Evolutionary conservation across 306 rosid species (phyloP), one percentile per base, ranked within the genome.

Genomic region (Sophora flavescens): DNA sequence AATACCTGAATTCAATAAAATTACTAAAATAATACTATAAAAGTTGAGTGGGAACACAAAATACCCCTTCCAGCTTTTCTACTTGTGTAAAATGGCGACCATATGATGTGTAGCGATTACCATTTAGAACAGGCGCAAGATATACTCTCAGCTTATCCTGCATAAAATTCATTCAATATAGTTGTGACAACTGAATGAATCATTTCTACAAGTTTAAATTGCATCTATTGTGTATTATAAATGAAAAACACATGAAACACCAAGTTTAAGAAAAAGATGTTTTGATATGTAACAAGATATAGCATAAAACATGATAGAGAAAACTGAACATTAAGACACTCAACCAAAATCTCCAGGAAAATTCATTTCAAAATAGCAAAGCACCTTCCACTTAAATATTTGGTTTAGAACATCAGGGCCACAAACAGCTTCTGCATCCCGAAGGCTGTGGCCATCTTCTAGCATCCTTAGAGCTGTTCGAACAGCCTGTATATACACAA

Each of bases 71-170:
- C 63, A 95, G 91, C 86, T 90, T 95, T 68, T 92, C 97, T 82
- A 84, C 69, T 78, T 88, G 88, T 2, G 97, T 95, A 74, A 95
- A 95, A 84, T 95, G 98, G 63, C 97, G 97, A 63, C 97, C 99
- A 44, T 77, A 89, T 45, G 99, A 95, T 11, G 99, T 81, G 92
- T 95, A 95, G 70, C 97, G 96, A 84, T 89, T 92, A 63, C 97
- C 99, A 48, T 76, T 9, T 6, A 89, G 76, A 82, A 88, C 87
- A 76, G 99, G 99, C 70, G 97, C 85, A 68, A 95, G 91, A 82
- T 90, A 90, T 13, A 89, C 91, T 78, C 33, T 88, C 69, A 90
- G 82, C 81, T 89, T 92, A 73, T 85, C 87, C 99, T 95, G 75
- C 85, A 94, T 66, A 64, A 73, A 68, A 75, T 63, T 63, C 53